Evolutionary conservation across 768 basidiomycete species (phyloP).

Genomic region (Termitomyces sp.): DNA sequence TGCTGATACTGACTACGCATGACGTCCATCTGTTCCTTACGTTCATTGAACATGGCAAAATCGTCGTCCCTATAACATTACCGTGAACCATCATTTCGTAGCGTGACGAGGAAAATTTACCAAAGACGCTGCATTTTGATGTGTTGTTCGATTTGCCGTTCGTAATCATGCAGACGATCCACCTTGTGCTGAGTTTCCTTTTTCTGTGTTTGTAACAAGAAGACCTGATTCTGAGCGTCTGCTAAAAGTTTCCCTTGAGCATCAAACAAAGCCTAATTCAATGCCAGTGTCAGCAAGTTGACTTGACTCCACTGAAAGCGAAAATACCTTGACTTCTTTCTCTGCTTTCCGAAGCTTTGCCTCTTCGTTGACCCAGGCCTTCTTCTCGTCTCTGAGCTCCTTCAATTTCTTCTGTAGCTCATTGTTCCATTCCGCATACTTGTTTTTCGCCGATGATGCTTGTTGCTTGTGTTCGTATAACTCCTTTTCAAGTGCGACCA

Average conservation of each 20-base stretch:
- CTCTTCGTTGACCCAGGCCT: conserved; percentile 69
- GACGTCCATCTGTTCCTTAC: conserved; percentile 52
- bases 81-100: neutral
- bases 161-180: conserved; percentile 78
- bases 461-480: conserved; percentile 72
- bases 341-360: conserved; percentile 65
- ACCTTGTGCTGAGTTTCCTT: conserved; percentile 83
- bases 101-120: conserved; percentile 34
- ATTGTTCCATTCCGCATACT: conserved; percentile 81
- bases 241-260: conserved; percentile 69
- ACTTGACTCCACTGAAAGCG: neutral
- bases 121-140: conserved; percentile 74
- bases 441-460: conserved; percentile 68
- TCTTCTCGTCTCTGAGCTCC: conserved; percentile 77
- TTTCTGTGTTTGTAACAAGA: conserved; percentile 68
- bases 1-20: conserved; percentile 61
- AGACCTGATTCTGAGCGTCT: conserved; percentile 67
- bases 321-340: conserved; percentile 61
- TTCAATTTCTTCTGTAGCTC: conserved; percentile 77
- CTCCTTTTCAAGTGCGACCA: conserved; percentile 63
- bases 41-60: conserved; percentile 65
- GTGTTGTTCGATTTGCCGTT: conserved; percentile 82
- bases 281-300: conserved; percentile 1
- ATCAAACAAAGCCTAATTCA: conserved; percentile 54
- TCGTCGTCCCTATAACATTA: conserved; percentile 60